These are phyloP conservation scores for Jatropha multifida DNA, from an alignment of 441 rosid species.

Conservation along the genomic window DNA sequence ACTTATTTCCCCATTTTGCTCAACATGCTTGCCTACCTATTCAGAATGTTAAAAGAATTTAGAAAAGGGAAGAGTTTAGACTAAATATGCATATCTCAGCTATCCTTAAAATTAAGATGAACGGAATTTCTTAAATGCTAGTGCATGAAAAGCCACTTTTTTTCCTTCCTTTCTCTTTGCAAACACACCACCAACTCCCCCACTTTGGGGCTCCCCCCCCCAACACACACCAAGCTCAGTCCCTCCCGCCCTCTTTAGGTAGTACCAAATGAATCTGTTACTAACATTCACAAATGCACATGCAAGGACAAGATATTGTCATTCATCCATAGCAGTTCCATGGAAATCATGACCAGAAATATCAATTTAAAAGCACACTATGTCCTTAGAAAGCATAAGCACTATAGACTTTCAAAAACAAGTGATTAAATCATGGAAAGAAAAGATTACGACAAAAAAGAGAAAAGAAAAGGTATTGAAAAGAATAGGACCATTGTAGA, in stretches of 20 bases:
- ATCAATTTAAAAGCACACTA: not conserved
- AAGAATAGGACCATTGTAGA: not conserved
- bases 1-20: slow-evolving; percentile 2
- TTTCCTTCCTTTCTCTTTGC: not conserved
- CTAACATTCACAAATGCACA: not conserved
- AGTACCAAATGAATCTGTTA: not conserved
- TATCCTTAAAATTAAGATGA: not conserved
- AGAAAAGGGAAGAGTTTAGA: not conserved
- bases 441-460: not conserved
- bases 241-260: too few species aligned
- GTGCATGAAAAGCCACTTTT: not conserved
- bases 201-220: not conserved
- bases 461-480: not conserved
- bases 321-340: not conserved
- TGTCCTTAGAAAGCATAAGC: not conserved
- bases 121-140: not conserved
- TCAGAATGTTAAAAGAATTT: not conserved
- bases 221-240: too few species aligned
- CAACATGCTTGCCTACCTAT: not conserved
- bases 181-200: not conserved
- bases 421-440: not conserved
- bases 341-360: not conserved
- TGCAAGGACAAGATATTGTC: not conserved
- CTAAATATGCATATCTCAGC: not conserved
- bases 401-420: not conserved